Evolutionary conservation across 1,284 basidiomycete species (phyloP).

Genomic region (Coniophora puteana): DNA sequence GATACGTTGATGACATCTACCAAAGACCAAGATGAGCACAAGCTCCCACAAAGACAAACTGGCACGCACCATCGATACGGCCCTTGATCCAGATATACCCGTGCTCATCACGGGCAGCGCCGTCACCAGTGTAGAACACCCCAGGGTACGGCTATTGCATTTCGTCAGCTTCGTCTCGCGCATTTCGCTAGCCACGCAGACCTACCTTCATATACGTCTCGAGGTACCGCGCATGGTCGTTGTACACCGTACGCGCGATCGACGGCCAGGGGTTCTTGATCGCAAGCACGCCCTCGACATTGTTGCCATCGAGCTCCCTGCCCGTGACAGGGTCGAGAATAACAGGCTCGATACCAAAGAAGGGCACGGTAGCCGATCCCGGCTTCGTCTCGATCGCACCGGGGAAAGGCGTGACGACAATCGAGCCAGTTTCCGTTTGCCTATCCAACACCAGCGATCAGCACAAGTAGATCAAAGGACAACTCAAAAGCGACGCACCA

Average conservation of each 20-base stretch:
- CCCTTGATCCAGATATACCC: constrained; percentile 99
- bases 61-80: constrained; percentile 83
- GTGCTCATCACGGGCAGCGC: constrained; percentile 90
- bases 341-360: constrained; percentile 92
- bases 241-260: constrained; percentile 91
- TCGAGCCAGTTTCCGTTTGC: constrained; percentile 98
- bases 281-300: constrained; percentile 90
- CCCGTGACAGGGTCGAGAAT: constrained; percentile 86
- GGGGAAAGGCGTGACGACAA: constrained; percentile 93
- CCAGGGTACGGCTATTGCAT: constrained; percentile 69
- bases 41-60: constrained; percentile 7
- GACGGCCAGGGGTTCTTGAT: constrained; percentile 92
- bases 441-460: constrained; percentile 29
- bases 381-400: constrained; percentile 96
- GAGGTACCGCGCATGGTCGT: constrained; percentile 88
- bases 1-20: constrained; percentile 91
- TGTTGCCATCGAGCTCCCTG: constrained; percentile 73
- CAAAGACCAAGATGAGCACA: constrained; percentile 5
- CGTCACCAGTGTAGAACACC: constrained; percentile 95
- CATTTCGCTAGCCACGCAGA: background rate
- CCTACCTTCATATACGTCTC: constrained; percentile 89
- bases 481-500: constrained; percentile 54
- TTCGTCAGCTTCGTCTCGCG: background rate
- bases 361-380: constrained; percentile 94
- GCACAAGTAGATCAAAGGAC: background rate